Conservation (phyloP, 208 protist genomes). For the Porcisia deanei region DNA sequence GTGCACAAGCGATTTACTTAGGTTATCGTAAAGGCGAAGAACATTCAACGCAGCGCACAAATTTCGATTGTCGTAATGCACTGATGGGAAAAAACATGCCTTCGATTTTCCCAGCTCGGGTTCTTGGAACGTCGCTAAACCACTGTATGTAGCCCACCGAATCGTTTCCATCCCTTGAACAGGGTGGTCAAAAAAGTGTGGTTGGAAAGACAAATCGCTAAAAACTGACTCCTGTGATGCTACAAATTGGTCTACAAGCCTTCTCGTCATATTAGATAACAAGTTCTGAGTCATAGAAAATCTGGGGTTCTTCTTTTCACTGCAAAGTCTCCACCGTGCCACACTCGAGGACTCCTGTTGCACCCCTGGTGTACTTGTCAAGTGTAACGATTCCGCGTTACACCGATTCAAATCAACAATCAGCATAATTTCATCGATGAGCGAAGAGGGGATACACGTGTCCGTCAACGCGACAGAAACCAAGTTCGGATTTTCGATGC, state of each 20-base stretch:
- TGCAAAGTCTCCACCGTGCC: constrained; percentile 19
- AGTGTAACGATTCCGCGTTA: constrained; percentile 13
- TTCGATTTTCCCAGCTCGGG: not conserved
- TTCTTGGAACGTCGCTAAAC: not conserved
- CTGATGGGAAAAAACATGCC: constrained; percentile 21
- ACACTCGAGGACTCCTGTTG: constrained; percentile 10
- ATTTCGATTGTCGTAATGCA: constrained; percentile 45
- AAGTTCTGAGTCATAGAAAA: not conserved
- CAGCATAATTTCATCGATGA: constrained; percentile 39
- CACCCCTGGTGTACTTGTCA: not conserved
- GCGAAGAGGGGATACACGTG: constrained; percentile 33
- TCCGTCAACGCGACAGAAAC: constrained; percentile 35
- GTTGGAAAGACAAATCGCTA: constrained; percentile 12
- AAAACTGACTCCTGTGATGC: constrained; percentile 13
- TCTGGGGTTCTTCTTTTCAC: not conserved
- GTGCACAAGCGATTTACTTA: constrained; percentile 11
- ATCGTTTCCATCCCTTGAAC: constrained; percentile 11
- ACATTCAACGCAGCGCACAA: constrained; percentile 61
- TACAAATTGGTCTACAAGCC: constrained; percentile 23
- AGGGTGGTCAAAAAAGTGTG: constrained; percentile 13
- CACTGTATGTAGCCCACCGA: constrained; percentile 18
- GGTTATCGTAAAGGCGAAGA: constrained; percentile 20
- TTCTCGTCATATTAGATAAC: not conserved
- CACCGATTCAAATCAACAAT: constrained; percentile 53
- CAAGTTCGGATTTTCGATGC: constrained; percentile 34